Evolutionary conservation across 2,329 filamentous ascomycete genomes (phyloP).

Genomic region (Fusarium burgessii): DNA sequence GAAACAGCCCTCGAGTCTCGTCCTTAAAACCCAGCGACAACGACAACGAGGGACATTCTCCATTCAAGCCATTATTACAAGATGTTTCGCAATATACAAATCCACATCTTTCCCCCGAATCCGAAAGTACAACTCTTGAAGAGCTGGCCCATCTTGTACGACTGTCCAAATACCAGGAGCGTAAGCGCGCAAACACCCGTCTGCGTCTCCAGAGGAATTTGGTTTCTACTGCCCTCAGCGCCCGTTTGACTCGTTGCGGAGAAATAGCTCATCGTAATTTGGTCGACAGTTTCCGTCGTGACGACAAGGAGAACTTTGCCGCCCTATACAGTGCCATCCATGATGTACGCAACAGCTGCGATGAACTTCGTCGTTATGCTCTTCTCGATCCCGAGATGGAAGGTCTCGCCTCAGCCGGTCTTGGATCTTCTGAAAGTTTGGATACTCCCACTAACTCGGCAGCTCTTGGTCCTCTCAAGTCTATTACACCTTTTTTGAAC

Average conservation of each 20-base stretch:
- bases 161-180: constrained; percentile 83
- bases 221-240: constrained; percentile 79
- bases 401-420: constrained; percentile 57
- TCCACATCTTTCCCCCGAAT: constrained; percentile 68
- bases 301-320: constrained; percentile 83
- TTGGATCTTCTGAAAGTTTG: constrained; percentile 62
- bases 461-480: constrained; percentile 53
- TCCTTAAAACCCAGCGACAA: constrained; percentile 48
- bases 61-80: constrained; percentile 67
- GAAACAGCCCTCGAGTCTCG: constrained; percentile 45
- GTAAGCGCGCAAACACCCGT: constrained; percentile 79
- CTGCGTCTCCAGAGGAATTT: constrained; percentile 79
- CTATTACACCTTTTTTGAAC: constrained; percentile 70
- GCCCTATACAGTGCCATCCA: constrained; percentile 81
- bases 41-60: constrained; percentile 58
- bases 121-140: constrained; percentile 76
- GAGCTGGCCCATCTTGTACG: constrained; percentile 83
- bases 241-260: constrained; percentile 79
- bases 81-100: constrained; percentile 76
- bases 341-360: constrained; percentile 82
- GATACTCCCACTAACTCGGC: constrained; percentile 60
- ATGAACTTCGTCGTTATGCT: constrained; percentile 77
- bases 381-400: constrained; percentile 80
- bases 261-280: constrained; percentile 80
- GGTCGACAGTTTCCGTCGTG: constrained; percentile 81